Evolutionary conservation across 345 rosid species (phyloP).

Genomic region (Heritiera littoralis): DNA sequence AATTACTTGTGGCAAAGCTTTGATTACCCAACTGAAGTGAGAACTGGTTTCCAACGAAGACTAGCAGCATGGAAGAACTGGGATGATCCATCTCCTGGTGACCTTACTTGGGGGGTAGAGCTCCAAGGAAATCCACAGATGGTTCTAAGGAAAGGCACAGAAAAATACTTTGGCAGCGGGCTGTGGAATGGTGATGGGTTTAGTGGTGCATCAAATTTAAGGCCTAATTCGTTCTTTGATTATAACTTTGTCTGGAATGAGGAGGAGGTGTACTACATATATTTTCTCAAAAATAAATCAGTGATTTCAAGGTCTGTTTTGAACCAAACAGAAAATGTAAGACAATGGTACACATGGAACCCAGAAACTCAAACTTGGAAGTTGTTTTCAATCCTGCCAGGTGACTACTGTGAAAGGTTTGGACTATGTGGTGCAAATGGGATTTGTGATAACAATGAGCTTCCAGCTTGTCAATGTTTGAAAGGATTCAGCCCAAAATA

Average conservation of each 20-base stretch:
- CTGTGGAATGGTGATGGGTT: constrained; percentile 20
- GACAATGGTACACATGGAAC: constrained; percentile 28
- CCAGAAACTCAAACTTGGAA: constrained; percentile 31
- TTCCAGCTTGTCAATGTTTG: constrained; percentile 44
- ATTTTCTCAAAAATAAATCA: too few species aligned
- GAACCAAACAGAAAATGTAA: too few species aligned
- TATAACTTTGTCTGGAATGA: constrained; percentile 33
- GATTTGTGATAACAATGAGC: constrained; percentile 29
- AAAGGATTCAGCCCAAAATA: constrained; percentile 38
- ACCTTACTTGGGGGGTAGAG: too few species aligned
- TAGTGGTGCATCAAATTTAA: constrained; percentile 18
- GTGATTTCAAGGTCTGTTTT: too few species aligned
- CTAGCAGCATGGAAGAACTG: too few species aligned
- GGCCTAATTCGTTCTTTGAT: not conserved
- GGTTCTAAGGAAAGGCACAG: too few species aligned
- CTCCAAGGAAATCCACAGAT: too few species aligned
- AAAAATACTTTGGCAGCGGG: too few species aligned
- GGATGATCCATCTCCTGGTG: too few species aligned
- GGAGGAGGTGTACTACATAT: constrained; percentile 16
- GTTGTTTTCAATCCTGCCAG: constrained; percentile 29
- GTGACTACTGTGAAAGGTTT: constrained; percentile 40
- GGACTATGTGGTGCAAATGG: constrained; percentile 42
- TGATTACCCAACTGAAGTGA: too few species aligned
- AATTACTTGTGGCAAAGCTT: too few species aligned
- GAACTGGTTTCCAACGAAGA: too few species aligned